Evolutionary conservation across 2,329 filamentous ascomycete species (phyloP).

Genomic region (Paecilomyces sp.): DNA sequence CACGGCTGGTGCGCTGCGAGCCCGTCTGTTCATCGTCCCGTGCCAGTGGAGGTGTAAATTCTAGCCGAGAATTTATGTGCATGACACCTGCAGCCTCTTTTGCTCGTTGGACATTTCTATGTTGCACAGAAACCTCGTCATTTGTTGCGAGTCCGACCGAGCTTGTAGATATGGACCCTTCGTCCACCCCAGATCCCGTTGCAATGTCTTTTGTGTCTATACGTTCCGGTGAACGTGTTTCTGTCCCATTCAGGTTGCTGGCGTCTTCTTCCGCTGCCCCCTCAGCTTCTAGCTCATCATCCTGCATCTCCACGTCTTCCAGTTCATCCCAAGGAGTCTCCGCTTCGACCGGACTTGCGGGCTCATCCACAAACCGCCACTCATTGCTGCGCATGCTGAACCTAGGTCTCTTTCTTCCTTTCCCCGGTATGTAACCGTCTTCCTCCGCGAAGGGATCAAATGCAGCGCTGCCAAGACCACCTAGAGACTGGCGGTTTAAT

Average conservation of each 20-base stretch:
- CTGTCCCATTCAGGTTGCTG: not conserved
- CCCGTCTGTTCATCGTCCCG: not conserved
- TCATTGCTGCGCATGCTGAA: slow-evolving; percentile 59
- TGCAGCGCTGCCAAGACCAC: slow-evolving; percentile 56
- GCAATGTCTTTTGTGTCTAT: not conserved
- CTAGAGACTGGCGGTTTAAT: slow-evolving; percentile 61
- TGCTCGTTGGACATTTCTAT: not conserved
- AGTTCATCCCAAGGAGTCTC: slow-evolving; percentile 4
- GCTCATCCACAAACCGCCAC: slow-evolving; percentile 69
- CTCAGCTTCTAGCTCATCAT: not conserved
- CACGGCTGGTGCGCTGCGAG: slow-evolving; percentile 1
- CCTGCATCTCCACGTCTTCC: slow-evolving; percentile 5
- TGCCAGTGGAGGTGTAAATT: not conserved
- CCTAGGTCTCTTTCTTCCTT: slow-evolving; percentile 62
- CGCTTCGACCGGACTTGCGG: slow-evolving; percentile 52
- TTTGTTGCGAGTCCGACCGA: not conserved
- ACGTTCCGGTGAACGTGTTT: not conserved
- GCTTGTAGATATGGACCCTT: not conserved
- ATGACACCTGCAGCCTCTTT: not conserved
- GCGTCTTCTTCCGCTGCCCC: not conserved
- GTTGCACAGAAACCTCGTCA: not conserved
- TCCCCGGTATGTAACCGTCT: slow-evolving; percentile 53
- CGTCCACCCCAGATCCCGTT: not conserved
- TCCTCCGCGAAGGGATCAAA: slow-evolving; percentile 63
- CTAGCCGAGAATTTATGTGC: not conserved